phyloP scores from a whole-genome alignment of 2,329 filamentous ascomycete species.

The Penicillium thymicola region DNA sequence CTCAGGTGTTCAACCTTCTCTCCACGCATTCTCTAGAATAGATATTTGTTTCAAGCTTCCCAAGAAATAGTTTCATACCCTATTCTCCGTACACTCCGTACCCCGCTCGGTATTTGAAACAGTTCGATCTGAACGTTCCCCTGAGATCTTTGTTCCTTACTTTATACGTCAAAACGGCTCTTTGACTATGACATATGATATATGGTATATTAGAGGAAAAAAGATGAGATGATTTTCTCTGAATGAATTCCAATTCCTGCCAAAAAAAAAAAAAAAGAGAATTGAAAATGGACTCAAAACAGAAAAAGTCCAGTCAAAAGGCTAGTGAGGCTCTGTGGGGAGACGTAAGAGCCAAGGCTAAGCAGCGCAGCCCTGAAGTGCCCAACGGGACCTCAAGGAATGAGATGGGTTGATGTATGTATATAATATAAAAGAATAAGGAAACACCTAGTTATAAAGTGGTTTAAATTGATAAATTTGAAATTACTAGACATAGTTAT shows the following conservation, averaged over 20 bases:
- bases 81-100: neutral
- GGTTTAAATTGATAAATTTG: neutral
- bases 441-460: neutral
- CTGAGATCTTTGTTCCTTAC: too few species aligned
- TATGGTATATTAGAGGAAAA: too few species aligned
- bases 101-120: slow-evolving; percentile 2
- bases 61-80: neutral
- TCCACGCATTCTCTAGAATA: neutral
- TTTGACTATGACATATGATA: too few species aligned
- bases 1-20: neutral
- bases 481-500: neutral
- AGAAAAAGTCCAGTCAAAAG: neutral
- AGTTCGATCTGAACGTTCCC: neutral
- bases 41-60: neutral
- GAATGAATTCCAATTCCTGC: neutral
- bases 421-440: neutral
- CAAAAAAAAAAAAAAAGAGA: neutral
- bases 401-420: neutral
- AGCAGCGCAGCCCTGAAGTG: neutral
- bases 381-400: neutral
- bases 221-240: too few species aligned
- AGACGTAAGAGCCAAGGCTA: neutral
- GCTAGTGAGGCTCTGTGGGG: slow-evolving; percentile 1
- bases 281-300: neutral
- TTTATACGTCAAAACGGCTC: too few species aligned